Percentiles rank a stretch among this genome's conserved stretches.
phyloP scores from a whole-genome alignment of 2,329 filamentous ascomycete species.

The Coniochaeta sp. region DNA sequence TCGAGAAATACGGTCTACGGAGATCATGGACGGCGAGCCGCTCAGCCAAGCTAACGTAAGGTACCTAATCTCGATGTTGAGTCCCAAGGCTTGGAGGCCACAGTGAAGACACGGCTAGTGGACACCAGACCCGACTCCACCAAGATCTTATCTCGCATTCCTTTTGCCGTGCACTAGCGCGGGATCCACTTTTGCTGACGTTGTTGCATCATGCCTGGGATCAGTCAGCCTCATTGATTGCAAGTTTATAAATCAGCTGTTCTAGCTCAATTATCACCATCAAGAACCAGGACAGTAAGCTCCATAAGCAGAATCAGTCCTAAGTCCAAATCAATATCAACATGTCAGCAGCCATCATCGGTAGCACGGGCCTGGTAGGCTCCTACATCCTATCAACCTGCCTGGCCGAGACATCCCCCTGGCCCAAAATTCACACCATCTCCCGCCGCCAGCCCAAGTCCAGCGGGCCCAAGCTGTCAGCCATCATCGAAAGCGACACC shows the following conservation, averaged over 20 bases:
- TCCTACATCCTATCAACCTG: conserved; percentile 65
- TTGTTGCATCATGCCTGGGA: neutral
- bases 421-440: conserved; percentile 50
- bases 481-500: conserved; percentile 61
- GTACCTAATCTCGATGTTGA: too few relatives aligned
- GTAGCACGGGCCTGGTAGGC: conserved; percentile 63
- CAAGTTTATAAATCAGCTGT: neutral
- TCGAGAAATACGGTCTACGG: too few relatives aligned
- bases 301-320: neutral
- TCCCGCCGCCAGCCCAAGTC: conserved; percentile 56
- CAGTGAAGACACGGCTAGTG: too few relatives aligned
- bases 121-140: neutral
- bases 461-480: conserved; percentile 52
- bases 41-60: too few relatives aligned
- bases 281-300: neutral
- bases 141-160: neutral
- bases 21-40: too few relatives aligned
- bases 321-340: neutral
- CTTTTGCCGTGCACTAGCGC: neutral
- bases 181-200: neutral
- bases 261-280: neutral
- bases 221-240: neutral
- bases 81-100: too few relatives aligned
- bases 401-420: conserved; percentile 36
- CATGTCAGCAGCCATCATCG: conserved; percentile 42